Evolutionary conservation across 495 filamentous ascomycete species (phyloP).

Genomic region (Penicillium chermesinum): DNA sequence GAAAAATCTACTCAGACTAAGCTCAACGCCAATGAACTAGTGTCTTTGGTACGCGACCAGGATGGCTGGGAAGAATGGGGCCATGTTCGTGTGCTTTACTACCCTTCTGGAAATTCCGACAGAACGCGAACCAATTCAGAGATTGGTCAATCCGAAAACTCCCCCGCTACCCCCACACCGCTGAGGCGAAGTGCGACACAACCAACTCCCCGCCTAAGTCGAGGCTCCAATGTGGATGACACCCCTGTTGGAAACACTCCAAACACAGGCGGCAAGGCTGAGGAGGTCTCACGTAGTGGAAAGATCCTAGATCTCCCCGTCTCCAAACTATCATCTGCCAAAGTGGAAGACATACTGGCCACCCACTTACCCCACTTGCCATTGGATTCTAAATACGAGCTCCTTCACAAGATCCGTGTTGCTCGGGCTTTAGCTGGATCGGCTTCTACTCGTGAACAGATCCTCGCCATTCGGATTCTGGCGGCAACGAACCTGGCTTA

Average conservation of each 20-base stretch:
- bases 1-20: slow-evolving; percentile 56
- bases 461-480: slow-evolving; percentile 74
- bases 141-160: slow-evolving; percentile 21
- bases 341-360: slow-evolving; percentile 63
- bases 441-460: slow-evolving; percentile 60
- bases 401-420: slow-evolving; percentile 75
- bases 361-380: slow-evolving; percentile 62
- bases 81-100: slow-evolving; percentile 60
- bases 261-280: slow-evolving; percentile 26
- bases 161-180: slow-evolving; percentile 49
- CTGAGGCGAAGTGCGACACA: slow-evolving; percentile 45
- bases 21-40: slow-evolving; percentile 68
- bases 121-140: slow-evolving; percentile 26
- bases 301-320: slow-evolving; percentile 69
- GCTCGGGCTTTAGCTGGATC: slow-evolving; percentile 70
- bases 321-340: slow-evolving; percentile 53
- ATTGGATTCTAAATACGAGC: slow-evolving; percentile 69
- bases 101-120: slow-evolving; percentile 39
- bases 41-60: slow-evolving; percentile 57
- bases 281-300: slow-evolving; percentile 41
- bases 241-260: slow-evolving; percentile 26
- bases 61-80: slow-evolving; percentile 64
- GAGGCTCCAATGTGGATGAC: slow-evolving; percentile 51
- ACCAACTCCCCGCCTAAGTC: slow-evolving; percentile 49
- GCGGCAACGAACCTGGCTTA: slow-evolving; percentile 92